Base-by-base conservation (phyloP, 345 rosid species). In the Combretum micranthum region DNA sequence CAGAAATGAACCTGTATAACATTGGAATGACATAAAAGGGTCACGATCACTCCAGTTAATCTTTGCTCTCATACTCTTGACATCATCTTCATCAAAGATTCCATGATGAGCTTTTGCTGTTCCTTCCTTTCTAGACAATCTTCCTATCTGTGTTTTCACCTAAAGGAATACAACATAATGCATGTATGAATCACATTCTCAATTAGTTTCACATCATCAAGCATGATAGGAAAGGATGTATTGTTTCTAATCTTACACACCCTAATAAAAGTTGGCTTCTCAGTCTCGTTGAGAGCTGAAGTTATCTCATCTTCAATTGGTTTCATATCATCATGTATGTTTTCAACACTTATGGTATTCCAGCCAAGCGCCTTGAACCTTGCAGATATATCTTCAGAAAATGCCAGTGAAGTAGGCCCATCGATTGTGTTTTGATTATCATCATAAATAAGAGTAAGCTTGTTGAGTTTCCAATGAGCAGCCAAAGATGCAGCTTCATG, bases 401-500 rank as follows among this genome's bases (percentile, higher is more conserved):
- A 69, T 15, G 71, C 71, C 11, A 77, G 26, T 4, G 16, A 16
- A 0, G 77, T 72, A 10, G 59, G 50, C n/a, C 77, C 73, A 60
- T 77, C 75, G 45, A 72, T 69, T 25, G 70, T 65, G 20, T 52
- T 76, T 12, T 54, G 72, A 48, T 76, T 66, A 43, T 76, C 81
- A 72, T 69, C 75, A 44, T 72, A 77, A 23, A 69, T 65, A 1
- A 67, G 17, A 2, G 69, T 67, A 39, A 76, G 77, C 68, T 76
- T 76, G 65, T 64, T 47, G 43, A 76, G 77, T 47, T 61, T 67
- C 77, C 75, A 69, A 52, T 66, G 81, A 20, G 57, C 75, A 57
- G 77, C 81, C 61, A 76, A 64, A 44, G 81, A 69, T 0, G 63
- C 69, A 53, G 77, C 81, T 64, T 77, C 81, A 43, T 77, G 25